A percentile compares a stretch with the other conserved stretches of the same genome.
Conservation (phyloP, 2,329 filamentous ascomycete species). For the Penicillium polonicum region DNA sequence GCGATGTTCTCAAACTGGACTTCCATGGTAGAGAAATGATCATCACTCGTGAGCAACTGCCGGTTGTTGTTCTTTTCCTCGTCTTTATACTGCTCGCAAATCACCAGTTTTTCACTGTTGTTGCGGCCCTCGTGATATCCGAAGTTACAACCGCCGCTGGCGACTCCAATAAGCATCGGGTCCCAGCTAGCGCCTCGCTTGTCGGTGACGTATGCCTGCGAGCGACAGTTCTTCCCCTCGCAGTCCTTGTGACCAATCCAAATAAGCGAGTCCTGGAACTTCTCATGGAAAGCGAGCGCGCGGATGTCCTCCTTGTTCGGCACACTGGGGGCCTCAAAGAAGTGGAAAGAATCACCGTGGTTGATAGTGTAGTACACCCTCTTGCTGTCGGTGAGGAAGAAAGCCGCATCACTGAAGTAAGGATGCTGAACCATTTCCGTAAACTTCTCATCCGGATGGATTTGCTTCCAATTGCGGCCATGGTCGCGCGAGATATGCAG, state of each 20-base stretch:
- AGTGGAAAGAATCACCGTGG: slow-evolving; percentile 65
- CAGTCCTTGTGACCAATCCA: slow-evolving; percentile 77
- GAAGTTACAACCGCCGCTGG: slow-evolving; percentile 73
- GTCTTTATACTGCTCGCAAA: slow-evolving; percentile 63
- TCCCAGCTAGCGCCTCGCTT: slow-evolving; percentile 81
- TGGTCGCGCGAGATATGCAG: slow-evolving; percentile 80
- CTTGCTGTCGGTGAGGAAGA: slow-evolving; percentile 71
- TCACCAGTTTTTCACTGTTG: slow-evolving; percentile 63
- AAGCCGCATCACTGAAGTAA: slow-evolving; percentile 81
- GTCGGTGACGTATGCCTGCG: slow-evolving; percentile 70
- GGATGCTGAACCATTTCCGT: slow-evolving; percentile 71
- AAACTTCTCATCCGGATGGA: slow-evolving; percentile 58
- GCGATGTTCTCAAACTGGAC: slow-evolving; percentile 69
- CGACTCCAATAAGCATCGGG: slow-evolving; percentile 68
- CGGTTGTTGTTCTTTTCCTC: slow-evolving; percentile 63
- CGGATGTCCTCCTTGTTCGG: slow-evolving; percentile 39
- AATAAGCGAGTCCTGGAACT: slow-evolving; percentile 84
- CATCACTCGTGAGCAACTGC: slow-evolving; percentile 72
- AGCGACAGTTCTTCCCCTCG: slow-evolving; percentile 64
- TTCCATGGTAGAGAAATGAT: slow-evolving; percentile 70
- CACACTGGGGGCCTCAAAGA: slow-evolving; percentile 40
- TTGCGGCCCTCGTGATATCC: slow-evolving; percentile 63
- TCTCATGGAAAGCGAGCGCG: slow-evolving; percentile 76
- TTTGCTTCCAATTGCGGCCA: slow-evolving; percentile 78
- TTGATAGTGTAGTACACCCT: slow-evolving; percentile 78